Evolutionary conservation across 2,329 filamentous ascomycete species (phyloP).

Genomic region (Trichoderma atroviride): DNA sequence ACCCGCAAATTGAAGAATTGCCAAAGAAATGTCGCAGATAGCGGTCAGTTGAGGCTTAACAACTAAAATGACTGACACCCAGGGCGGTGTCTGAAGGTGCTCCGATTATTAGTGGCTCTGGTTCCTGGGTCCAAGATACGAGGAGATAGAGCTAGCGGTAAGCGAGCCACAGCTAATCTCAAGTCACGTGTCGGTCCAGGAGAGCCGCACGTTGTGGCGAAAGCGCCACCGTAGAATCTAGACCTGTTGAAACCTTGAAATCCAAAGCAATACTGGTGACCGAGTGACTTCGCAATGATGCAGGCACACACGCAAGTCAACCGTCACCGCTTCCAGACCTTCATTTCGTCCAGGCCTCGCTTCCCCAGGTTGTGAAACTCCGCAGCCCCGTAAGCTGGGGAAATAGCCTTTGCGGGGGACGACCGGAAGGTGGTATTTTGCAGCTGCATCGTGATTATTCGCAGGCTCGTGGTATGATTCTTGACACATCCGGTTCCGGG

Average conservation of each 20-base stretch:
- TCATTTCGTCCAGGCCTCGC: not conserved
- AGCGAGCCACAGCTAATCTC: not conserved
- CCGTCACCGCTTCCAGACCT: not conserved
- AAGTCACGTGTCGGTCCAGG: slow-evolving; percentile 5
- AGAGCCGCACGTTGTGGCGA: slow-evolving; percentile 9
- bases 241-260: not conserved
- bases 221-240: slow-evolving; percentile 2
- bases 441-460: not conserved
- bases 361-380: slow-evolving; percentile 8
- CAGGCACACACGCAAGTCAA: not conserved
- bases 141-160: not conserved
- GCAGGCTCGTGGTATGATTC: slow-evolving; percentile 10
- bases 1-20: not conserved
- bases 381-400: slow-evolving; percentile 10
- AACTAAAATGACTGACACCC: not conserved
- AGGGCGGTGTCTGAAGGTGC: not conserved
- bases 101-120: not conserved
- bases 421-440: slow-evolving; percentile 6
- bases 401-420: slow-evolving; percentile 21
- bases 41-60: not conserved
- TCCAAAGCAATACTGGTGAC: slow-evolving; percentile 2
- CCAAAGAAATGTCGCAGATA: not conserved
- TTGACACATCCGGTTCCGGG: not conserved
- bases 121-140: not conserved
- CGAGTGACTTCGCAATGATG: not conserved